Evolutionary conservation across 164 flowering plant genomes (phyloP), one percentile per base, ranked within the genome.

Genomic region (Piper betle): DNA sequence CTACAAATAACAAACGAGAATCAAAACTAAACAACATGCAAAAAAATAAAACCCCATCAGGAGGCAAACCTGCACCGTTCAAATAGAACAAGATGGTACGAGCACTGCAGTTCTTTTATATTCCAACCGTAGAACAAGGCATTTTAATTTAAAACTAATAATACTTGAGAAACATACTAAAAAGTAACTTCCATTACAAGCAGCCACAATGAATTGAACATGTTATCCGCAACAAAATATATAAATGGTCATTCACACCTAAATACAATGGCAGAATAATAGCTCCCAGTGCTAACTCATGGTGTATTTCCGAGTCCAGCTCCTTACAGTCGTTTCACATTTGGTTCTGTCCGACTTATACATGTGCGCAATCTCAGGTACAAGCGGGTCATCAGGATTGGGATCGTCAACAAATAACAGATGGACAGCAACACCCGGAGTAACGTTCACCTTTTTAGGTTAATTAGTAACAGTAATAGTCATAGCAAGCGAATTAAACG

Each of bases 341-440:
- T 81, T 77, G 73, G 74, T 68, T 64, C 77, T 57, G 63, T 77
- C 85, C 6, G 80, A 68, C 75, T 81, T 81, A 71, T 81, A 77
- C 82, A 81, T 75, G 65, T 81, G 85, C 55, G 82, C 85, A 70
- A 81, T 81, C 77, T 81, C 81, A 0, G 85, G 85, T 46, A 79
- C 85, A 52, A 81, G 70, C 46, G 84, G 84, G 54, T 77, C 81
- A 46, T 81, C 84, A 3, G 82, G 82, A 54, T 81, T 81, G 40
- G 85, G 80, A 48, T 79, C 83, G 18, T 79, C 74, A 79, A 65
- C 68, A 79, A 53, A 37, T 80, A 79, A 68, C 83, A 79, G 57
- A 79, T 79, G 3, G 83, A 79, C 52, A 79, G 79, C 74, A 79
- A 64, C 37, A 79, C 82, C 82, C 77, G 74, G 62, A 61, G 43